phyloP scores from a whole-genome alignment of 371 early-diverging fungal genomes.

The Saksenaea oblongispora region DNA sequence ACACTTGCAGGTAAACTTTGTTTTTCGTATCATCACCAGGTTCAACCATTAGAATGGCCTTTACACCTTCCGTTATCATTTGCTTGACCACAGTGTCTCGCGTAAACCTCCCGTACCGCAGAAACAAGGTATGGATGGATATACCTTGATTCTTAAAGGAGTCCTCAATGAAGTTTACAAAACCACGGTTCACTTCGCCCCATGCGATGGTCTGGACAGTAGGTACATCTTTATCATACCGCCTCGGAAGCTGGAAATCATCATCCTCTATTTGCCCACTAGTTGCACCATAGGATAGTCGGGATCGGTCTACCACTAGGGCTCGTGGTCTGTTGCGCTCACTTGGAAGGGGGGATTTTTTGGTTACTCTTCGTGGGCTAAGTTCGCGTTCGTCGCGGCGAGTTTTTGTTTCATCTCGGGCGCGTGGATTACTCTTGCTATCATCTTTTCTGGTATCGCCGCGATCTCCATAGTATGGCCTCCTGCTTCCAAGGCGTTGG shows the following conservation, averaged over 20 bases:
- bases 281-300: background rate
- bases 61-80: conserved; percentile 57
- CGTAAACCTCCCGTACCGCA: conserved; percentile 14
- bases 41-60: conserved; percentile 53
- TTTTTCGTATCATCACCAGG: conserved; percentile 31
- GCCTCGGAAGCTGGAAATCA: background rate
- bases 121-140: conserved; percentile 11
- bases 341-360: background rate
- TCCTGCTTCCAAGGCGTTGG: background rate
- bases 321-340: background rate
- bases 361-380: background rate
- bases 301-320: background rate
- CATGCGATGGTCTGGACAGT: conserved; percentile 21
- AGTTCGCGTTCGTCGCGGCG: background rate
- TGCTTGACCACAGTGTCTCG: conserved; percentile 21
- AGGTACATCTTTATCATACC: conserved; percentile 14
- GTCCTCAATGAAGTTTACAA: conserved; percentile 18
- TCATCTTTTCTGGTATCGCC: background rate
- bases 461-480: background rate
- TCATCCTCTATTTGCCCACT: background rate
- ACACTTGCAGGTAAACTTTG: conserved; percentile 37
- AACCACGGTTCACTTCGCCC: conserved; percentile 14
- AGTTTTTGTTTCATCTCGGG: background rate
- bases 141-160: conserved; percentile 13
- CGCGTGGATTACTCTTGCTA: background rate